Evolutionary conservation across 2,329 filamentous ascomycete species (phyloP), one percentile per base, ranked within the genome.

Genomic region (Fusarium palustre): DNA sequence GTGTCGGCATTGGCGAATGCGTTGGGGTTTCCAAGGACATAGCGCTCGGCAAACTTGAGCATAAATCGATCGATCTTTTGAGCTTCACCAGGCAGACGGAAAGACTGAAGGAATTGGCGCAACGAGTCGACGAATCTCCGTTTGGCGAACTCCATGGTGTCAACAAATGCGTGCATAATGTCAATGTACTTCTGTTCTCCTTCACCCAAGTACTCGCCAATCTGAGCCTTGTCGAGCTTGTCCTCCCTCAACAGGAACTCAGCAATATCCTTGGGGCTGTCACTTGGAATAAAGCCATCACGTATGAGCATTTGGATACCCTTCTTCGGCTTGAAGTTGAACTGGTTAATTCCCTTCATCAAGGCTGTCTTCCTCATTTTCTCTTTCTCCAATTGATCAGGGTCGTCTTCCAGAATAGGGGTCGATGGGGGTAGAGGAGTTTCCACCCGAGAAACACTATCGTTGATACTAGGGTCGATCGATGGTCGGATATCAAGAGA

Each of bases 61-160:
- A 99, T 98, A 81, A 98, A 97, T 48, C 96, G 92, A 88, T 99
- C 96, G 71, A 99, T 99, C 83, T 99, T 99, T 78, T 99, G 96
- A 0, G 94, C 94, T 80, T 99, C 96, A 64, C 96, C 96, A 1
- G 96, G 96, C 16, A 99, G 84, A 67, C 96, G 91, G 84, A 99
- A 99, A 30, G 93, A 92, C 78, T 99, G 96, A 15, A 99, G 83
- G 75, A 99, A 99, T 61, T 93, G 90, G 38, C 96, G 90, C 28
- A 99, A 82, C 16, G 96, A 91, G 79, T 97, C 95, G 9, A 97
- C 95, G 74, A 99, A 99, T 4, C 94, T 90, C 57, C 91, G 93
- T 79, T 94, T 94, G 12, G 88, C 87, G 73, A 99, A 99, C 47
- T 98, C 92, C 94, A 99, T 97, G 22, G 86, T 82, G 74, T 99